These are phyloP conservation scores for Phytophthora sp. DNA, from an alignment of 352 stramenopile species.

Conservation along the genomic window DNA sequence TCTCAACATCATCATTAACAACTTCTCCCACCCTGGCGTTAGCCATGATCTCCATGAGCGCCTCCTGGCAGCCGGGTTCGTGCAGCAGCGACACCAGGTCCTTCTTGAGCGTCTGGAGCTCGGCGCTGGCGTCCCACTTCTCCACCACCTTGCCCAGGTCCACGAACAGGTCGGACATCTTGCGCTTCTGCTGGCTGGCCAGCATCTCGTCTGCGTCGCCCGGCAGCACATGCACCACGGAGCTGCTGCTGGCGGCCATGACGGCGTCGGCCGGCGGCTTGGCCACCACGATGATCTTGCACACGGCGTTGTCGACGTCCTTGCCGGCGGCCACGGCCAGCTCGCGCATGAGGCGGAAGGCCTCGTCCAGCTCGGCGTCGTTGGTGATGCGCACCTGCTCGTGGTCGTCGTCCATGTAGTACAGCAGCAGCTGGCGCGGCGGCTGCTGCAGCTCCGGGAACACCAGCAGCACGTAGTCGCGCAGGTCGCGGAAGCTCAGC, in stretches of 20 bases:
- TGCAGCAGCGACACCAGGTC: slow-evolving; percentile 78
- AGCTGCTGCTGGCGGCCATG: slow-evolving; percentile 36
- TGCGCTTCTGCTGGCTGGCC: slow-evolving; percentile 62
- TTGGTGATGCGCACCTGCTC: slow-evolving; percentile 87
- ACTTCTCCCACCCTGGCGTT: slow-evolving; percentile 43
- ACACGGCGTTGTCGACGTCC: slow-evolving; percentile 49
- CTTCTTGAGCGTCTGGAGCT: slow-evolving; percentile 70
- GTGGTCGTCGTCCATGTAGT: slow-evolving; percentile 86
- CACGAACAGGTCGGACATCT: slow-evolving; percentile 74
- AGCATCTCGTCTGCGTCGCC: slow-evolving; percentile 51
- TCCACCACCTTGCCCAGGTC: slow-evolving; percentile 80
- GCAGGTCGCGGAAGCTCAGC: slow-evolving; percentile 66
- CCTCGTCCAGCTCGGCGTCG: slow-evolving; percentile 78
- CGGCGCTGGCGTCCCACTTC: slow-evolving; percentile 63
- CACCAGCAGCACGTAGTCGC: slow-evolving; percentile 71
- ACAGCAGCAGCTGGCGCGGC: slow-evolving; percentile 58
- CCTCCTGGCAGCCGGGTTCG: slow-evolving; percentile 75
- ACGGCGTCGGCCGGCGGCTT: slow-evolving; percentile 12
- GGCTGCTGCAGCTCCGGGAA: slow-evolving; percentile 58
- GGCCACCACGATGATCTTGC: slow-evolving; percentile 74
- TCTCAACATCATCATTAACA: background rate
- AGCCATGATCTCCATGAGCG: slow-evolving; percentile 75
- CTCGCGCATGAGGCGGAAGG: slow-evolving; percentile 79
- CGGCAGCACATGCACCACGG: slow-evolving; percentile 25
- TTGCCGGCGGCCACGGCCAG: slow-evolving; percentile 54